phyloP scores from a whole-genome alignment of 257 asterid genomes.

The Echites panduratus region DNA sequence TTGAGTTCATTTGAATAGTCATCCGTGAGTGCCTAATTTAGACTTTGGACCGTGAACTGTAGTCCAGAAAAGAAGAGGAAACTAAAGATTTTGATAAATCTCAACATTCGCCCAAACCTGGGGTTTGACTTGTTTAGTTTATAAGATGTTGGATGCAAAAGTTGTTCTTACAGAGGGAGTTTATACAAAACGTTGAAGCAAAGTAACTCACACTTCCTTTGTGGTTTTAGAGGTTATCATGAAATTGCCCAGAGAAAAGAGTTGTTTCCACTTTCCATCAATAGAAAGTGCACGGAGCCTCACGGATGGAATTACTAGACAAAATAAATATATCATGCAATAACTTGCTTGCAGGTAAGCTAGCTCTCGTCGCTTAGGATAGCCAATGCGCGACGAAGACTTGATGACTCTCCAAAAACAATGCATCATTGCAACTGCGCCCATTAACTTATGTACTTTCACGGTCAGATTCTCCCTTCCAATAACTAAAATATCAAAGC shows the following conservation, averaged over 20 bases:
- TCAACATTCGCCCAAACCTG: background rate
- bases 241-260: background rate
- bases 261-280: background rate
- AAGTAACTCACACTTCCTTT: background rate
- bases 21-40: too few relatives aligned
- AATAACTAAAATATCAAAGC: background rate
- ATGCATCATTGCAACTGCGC: too few relatives aligned
- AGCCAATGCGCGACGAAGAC: too few relatives aligned
- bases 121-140: too few relatives aligned
- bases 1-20: background rate
- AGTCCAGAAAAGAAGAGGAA: background rate
- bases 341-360: background rate
- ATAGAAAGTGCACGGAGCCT: too few relatives aligned
- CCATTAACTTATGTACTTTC: too few relatives aligned
- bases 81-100: background rate
- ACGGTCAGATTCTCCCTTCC: background rate
- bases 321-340: background rate
- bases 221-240: too few relatives aligned
- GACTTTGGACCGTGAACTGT: background rate
- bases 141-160: background rate
- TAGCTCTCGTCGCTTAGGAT: background rate
- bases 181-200: background rate
- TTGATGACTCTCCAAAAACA: too few relatives aligned
- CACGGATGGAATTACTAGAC: background rate
- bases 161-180: background rate